Evolutionary conservation across 176 grass and related monocot species (phyloP), one percentile per base, ranked within the genome.

Genomic region (Olyra latifolia): DNA sequence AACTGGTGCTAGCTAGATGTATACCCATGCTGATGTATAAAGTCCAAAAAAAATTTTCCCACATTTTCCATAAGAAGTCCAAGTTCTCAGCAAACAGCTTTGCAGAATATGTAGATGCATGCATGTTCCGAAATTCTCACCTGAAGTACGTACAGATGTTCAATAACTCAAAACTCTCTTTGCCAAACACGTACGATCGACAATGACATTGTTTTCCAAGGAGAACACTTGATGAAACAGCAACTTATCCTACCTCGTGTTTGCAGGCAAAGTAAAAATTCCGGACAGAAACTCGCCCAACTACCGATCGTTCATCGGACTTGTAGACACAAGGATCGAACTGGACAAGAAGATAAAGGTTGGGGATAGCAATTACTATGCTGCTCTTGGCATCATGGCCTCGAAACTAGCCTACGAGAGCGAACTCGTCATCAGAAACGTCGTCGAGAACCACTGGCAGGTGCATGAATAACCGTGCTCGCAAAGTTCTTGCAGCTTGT

Each of bases 331-430:
- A 29, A 77, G 94, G 46, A 17, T 60, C 16, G 66, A 94, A 4
- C 67, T 97, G 71, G 91, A 97, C 83, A 79, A 88, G 44, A 94
- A 86, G 17, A 90, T 97, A 49, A 79, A 29, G 62, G 2, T 82
- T 41, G 47, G 16, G 20, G 87, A 94, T 7, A 35, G 14, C 16
- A 84, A 65, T 71, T 92, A 97, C 35, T 38, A 80, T 43, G 89
- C 91, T 12, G 89, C 94, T 19, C 85, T 94, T 27, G 19, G 80
- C 45, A 90, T 90, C 41, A 97, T 97, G 94, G 94, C 94, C 43
- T 48, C 94, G 7, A 94, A 97, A 42, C 10, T 94, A 16, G 91
- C 91, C 15, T 97, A 97, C 75, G 91, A 97, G 80, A 97, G 90
- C 53, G 61, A 94, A 44, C 29, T 82, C 25, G 72, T 76, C 66